These are phyloP conservation scores for Letharia lupina DNA, from an alignment of 495 filamentous ascomycete species.

Conservation along the genomic window DNA sequence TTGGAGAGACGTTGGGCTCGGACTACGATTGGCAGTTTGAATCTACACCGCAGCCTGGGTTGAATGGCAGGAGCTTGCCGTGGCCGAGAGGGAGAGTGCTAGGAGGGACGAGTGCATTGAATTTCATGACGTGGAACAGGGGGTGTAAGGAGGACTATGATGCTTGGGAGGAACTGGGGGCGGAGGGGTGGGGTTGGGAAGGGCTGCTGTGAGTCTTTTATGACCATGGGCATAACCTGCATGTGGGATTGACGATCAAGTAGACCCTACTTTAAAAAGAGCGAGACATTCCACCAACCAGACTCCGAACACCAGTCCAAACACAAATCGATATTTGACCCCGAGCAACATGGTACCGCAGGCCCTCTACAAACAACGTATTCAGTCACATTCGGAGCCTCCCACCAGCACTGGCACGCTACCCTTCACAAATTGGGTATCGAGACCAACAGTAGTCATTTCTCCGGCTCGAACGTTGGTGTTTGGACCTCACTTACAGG, in stretches of 20 bases:
- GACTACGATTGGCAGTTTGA: constrained; percentile 41
- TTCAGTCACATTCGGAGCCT: constrained; percentile 34
- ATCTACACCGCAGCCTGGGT: constrained; percentile 32
- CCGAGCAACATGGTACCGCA: constrained; percentile 31
- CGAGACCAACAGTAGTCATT: constrained; percentile 33
- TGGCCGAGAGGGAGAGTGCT: constrained; percentile 36
- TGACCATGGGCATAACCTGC: not conserved
- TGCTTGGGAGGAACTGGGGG: constrained; percentile 48
- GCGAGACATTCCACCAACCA: constrained; percentile 40
- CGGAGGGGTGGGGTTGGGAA: constrained; percentile 51
- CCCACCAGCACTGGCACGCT: constrained; percentile 42
- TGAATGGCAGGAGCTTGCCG: constrained; percentile 31
- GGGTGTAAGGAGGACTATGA: constrained; percentile 48
- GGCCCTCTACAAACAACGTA: constrained; percentile 42
- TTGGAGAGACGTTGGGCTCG: constrained; percentile 35
- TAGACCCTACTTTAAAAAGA: constrained; percentile 43
- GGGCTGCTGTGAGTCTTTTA: constrained; percentile 34
- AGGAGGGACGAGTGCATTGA: constrained; percentile 39
- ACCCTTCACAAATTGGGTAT: constrained; percentile 38
- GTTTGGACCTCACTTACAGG: constrained; percentile 37
- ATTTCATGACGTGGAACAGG: constrained; percentile 50
- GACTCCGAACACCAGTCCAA: constrained; percentile 28
- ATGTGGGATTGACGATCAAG: not conserved
- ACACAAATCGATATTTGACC: constrained; percentile 28
- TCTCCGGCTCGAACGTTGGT: constrained; percentile 38